Base-by-base conservation (phyloP, 2,329 filamentous ascomycete species). In the Stachybotrys chartarum region DNA sequence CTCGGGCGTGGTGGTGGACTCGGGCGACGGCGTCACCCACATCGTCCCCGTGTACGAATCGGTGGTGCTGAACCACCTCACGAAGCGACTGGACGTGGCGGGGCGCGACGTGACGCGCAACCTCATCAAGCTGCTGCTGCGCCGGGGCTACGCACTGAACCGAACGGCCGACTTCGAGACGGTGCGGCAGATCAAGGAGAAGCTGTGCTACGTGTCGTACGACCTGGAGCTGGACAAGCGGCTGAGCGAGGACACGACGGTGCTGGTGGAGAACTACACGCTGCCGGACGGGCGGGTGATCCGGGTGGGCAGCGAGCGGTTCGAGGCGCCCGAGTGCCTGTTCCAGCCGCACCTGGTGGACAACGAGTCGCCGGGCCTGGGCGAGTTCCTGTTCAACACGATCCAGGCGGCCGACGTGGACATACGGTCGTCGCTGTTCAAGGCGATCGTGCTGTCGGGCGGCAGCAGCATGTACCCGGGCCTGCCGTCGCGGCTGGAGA, bases 401-500 rank as follows among this genome's bases (percentile, higher is more conserved):
- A 99, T 99, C 68, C 94, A 97, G 75, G 79, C 89, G 7, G 92
- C 94, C 58, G 94, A 97, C 64, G 91, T 99, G 54, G 94, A 99
- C 69, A 91, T 99, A 49, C 87, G 94, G 60, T 87, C 88, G 53
- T 95, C 91, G 59, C 80, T 99, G 58, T 99, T 94, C 83, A 97
- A 96, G 79, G 94, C 94, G 12, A 93, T 99, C 66, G 94, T 99
- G 58, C 82, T 99, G 54, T 97, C 91, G 47, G 94, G 94, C 62
- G 94, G 94, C 63, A 95, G 90, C 79, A 96, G 90, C 85, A 99
- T 99, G 94, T 99, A 99, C 73, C 94, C 94, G 0, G 94, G 94
- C 57, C 80, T 99, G 62, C 94, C 94, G 6, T 96, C 91, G 58
- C 84, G 94, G 60, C 76, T 99, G 73, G 94, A 99, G 77, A 99